These are phyloP conservation scores for Russula earlei DNA, from an alignment of 768 basidiomycete species.

Conservation along the genomic window DNA sequence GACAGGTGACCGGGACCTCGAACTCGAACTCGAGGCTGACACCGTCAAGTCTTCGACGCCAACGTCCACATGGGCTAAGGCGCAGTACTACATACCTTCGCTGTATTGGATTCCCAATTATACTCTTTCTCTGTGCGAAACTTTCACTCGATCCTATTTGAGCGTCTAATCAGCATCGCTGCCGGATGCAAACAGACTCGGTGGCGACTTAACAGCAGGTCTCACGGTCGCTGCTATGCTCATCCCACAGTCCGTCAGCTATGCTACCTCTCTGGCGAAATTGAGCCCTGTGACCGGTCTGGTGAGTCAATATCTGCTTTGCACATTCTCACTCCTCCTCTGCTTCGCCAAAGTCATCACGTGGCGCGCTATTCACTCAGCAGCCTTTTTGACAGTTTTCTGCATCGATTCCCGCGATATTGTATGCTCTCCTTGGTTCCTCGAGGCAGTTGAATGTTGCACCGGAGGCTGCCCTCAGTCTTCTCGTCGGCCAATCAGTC, in stretches of 20 bases:
- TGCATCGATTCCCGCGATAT: conserved; percentile 77
- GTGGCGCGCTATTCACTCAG: not conserved
- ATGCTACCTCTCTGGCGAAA: conserved; percentile 81
- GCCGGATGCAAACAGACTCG: conserved; percentile 32
- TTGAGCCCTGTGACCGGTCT: conserved; percentile 79
- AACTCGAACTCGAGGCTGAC: conserved; percentile 3
- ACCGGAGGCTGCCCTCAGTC: conserved; percentile 80
- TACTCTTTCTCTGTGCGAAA: conserved; percentile 50
- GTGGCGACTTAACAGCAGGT: conserved; percentile 75
- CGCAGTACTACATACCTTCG: conserved; percentile 72
- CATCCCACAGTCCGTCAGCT: conserved; percentile 84
- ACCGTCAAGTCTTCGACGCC: not conserved
- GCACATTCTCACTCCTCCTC: no score
- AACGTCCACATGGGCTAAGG: conserved; percentile 31
- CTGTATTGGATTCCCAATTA: conserved; percentile 75
- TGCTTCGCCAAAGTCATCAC: not conserved
- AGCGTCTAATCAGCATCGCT: conserved; percentile 28
- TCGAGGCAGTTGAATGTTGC: conserved; percentile 76
- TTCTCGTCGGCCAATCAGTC: conserved; percentile 83
- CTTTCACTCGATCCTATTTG: not conserved
- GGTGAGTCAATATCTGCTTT: conserved; percentile 35
- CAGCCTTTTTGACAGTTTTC: conserved; percentile 48
- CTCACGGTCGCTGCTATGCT: conserved; percentile 78
- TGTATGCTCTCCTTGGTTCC: conserved; percentile 85
- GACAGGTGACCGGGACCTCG: not conserved